phyloP scores from a whole-genome alignment of 1,284 basidiomycete species.

The Phellopilus nigrolimitatus region DNA sequence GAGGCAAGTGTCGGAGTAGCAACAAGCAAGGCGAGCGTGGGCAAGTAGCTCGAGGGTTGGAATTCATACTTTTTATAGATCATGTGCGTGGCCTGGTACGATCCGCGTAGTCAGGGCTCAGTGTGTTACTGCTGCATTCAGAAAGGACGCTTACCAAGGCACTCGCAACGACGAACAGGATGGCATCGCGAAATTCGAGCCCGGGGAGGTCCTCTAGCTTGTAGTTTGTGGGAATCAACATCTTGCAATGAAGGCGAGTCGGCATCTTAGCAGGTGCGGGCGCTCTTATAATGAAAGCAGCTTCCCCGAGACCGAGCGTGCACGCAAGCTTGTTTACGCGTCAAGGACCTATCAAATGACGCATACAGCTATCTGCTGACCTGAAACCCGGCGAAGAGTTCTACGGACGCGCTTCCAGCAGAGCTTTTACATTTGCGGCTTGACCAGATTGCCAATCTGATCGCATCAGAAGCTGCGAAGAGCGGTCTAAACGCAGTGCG shows the following conservation, averaged over 20 bases:
- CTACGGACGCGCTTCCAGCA: too few species aligned
- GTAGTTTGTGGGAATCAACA: conserved; percentile 4
- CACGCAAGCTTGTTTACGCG: too few species aligned
- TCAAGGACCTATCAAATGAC: too few species aligned
- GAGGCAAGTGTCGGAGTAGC: conserved; percentile 8
- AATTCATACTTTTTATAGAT: conserved; percentile 17
- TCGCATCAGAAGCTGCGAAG: too few species aligned
- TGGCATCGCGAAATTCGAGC: conserved; percentile 15
- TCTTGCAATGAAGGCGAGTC: background rate
- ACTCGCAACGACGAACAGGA: conserved; percentile 11
- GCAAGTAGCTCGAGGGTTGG: conserved; percentile 15
- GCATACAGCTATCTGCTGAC: too few species aligned
- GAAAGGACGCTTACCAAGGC: conserved; percentile 7
- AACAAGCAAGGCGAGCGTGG: conserved; percentile 7
- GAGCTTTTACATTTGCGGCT: too few species aligned
- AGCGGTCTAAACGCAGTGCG: too few species aligned
- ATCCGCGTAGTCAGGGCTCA: too few species aligned
- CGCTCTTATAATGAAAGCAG: background rate
- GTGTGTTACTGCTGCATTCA: too few species aligned
- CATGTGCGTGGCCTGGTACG: conserved; percentile 5
- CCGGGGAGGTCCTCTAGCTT: conserved; percentile 1
- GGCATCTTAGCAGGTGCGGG: background rate
- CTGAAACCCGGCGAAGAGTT: too few species aligned
- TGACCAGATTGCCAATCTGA: too few species aligned
- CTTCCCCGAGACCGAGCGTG: conserved; percentile 6